Evolutionary conservation across 139 green algal species (phyloP).

Genomic region (Microglena sp.): DNA sequence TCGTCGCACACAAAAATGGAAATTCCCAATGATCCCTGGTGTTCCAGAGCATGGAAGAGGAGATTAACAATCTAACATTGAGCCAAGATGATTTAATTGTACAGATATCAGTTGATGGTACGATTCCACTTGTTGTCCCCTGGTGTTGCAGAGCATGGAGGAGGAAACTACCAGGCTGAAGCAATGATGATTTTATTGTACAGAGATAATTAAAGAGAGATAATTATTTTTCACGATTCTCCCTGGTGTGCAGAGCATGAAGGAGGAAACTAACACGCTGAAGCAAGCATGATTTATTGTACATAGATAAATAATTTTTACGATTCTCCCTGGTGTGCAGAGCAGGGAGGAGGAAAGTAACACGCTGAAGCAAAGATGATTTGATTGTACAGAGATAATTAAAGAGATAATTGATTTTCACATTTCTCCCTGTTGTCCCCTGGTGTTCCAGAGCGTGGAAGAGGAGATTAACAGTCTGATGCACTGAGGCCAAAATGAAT

Average conservation of each 20-base stretch:
- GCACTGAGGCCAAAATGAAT: too few relatives aligned
- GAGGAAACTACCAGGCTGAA: neutral
- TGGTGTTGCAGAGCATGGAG: neutral
- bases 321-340: neutral
- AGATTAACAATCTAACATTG: neutral
- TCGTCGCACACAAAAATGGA: too few relatives aligned
- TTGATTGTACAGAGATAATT: neutral
- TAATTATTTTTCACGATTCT: neutral
- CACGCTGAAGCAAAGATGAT: neutral
- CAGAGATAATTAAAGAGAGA: neutral
- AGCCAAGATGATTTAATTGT: too few relatives aligned
- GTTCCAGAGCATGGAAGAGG: too few relatives aligned
- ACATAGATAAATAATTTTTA: too few relatives aligned
- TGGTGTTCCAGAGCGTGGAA: too few relatives aligned
- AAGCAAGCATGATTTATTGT: too few relatives aligned
- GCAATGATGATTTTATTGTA: neutral
- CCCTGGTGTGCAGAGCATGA: slow-evolving; percentile 18
- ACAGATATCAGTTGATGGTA: too few relatives aligned
- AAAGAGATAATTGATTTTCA: neutral
- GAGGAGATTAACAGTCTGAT: neutral
- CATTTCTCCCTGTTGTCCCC: too few relatives aligned
- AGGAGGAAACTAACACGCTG: slow-evolving; percentile 24
- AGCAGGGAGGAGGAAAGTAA: neutral
- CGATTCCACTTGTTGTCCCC: neutral
- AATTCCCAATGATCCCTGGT: too few relatives aligned